Conservation (phyloP, 306 rosid species). For the Myrica gale region DNA sequence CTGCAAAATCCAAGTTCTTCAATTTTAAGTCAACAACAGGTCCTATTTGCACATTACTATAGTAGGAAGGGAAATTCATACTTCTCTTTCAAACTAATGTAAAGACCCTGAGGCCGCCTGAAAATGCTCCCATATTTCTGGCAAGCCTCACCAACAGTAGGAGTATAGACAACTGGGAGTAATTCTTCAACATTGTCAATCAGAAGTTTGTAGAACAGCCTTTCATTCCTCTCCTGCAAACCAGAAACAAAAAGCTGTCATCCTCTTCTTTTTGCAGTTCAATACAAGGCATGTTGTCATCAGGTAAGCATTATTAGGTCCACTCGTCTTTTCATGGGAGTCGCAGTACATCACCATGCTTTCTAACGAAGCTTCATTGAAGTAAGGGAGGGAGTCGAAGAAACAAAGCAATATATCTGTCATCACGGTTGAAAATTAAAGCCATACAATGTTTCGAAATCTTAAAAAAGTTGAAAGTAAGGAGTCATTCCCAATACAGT, state of each 20-base stretch:
- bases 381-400: neutral
- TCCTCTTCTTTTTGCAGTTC: neutral
- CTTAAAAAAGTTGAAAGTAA: conserved; percentile 6
- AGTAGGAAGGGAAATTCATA: conserved; percentile 26
- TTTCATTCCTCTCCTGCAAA: conserved; percentile 86
- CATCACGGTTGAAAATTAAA: neutral
- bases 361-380: neutral
- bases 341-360: neutral
- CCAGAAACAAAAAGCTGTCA: conserved; percentile 17
- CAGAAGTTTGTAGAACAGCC: conserved; percentile 84
- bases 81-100: conserved; percentile 96
- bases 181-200: conserved; percentile 81
- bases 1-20: conserved; percentile 39
- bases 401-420: neutral
- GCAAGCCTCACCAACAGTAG: conserved; percentile 95
- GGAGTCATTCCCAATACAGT: conserved; percentile 1
- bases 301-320: neutral
- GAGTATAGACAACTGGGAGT: conserved; percentile 90
- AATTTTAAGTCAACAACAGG: conserved; percentile 11
- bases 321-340: neutral
- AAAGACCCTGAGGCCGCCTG: conserved; percentile 97
- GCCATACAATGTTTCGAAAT: neutral
- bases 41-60: conserved; percentile 10
- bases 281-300: neutral
- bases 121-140: conserved; percentile 94